Evolutionary conservation across 2,329 filamentous ascomycete genomes (phyloP).

Genomic region (Aschersonia sp.): DNA sequence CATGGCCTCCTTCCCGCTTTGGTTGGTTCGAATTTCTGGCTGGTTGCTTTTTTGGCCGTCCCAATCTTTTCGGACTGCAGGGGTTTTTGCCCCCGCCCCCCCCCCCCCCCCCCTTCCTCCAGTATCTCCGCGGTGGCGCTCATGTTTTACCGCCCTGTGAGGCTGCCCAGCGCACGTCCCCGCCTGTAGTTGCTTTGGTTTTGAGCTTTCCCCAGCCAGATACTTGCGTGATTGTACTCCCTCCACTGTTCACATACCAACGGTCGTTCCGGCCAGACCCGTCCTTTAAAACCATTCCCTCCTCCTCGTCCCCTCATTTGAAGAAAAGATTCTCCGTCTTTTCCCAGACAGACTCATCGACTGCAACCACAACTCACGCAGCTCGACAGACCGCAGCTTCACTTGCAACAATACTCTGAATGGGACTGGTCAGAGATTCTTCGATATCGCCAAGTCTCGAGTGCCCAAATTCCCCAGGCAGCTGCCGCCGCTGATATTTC

Average conservation of each 20-base stretch:
- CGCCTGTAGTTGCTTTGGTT: conserved; percentile 1
- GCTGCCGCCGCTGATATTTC: too few species aligned
- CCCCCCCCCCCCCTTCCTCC: not conserved
- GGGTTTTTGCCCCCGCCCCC: not conserved
- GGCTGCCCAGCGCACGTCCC: conserved; percentile 2
- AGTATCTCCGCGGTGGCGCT: conserved; percentile 1
- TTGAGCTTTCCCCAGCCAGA: conserved; percentile 1
- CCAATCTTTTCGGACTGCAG: not conserved
- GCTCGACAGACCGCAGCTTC: not conserved
- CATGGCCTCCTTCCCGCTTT: too few species aligned
- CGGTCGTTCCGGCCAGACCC: conserved; percentile 18
- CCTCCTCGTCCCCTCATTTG: conserved; percentile 9
- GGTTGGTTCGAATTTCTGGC: too few species aligned
- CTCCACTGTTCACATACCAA: conserved; percentile 3
- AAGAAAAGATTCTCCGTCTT: conserved; percentile 9
- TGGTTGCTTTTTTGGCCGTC: too few species aligned
- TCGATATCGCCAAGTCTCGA: not conserved
- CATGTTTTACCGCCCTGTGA: conserved; percentile 4
- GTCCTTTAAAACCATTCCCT: conserved; percentile 15
- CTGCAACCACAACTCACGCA: not conserved
- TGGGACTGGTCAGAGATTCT: too few species aligned
- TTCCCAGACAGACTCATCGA: conserved; percentile 4
- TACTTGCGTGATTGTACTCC: conserved; percentile 7
- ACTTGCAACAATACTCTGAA: too few species aligned
- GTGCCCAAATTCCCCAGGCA: not conserved